Evolutionary conservation across 345 rosid genomes (phyloP).

Genomic region (Angophora floribunda): DNA sequence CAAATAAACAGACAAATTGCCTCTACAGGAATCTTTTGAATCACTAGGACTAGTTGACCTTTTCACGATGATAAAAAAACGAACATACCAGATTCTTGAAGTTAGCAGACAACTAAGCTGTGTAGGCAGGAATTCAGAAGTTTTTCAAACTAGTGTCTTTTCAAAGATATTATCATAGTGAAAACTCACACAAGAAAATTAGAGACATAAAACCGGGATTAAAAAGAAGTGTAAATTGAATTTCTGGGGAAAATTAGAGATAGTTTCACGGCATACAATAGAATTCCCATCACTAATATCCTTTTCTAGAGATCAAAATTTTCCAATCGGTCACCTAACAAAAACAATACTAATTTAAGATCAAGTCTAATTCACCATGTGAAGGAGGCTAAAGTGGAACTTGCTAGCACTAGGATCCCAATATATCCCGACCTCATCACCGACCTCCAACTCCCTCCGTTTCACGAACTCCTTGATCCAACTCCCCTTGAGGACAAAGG

Average conservation of each 20-base stretch:
- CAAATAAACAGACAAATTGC: too few species aligned
- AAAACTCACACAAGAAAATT: neutral
- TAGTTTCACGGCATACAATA: rapidly evolving
- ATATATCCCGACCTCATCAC: neutral
- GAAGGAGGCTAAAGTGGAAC: neutral
- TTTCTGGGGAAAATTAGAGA: neutral
- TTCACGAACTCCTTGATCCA: neutral
- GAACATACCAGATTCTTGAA: neutral
- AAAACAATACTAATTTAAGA: rapidly evolving
- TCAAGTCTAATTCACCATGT: neutral
- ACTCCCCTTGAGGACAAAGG: neutral
- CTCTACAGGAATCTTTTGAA: neutral
- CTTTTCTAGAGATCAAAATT: too few species aligned
- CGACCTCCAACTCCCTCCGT: neutral
- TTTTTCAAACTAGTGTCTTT: neutral
- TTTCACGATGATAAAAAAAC: neutral
- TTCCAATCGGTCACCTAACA: neutral
- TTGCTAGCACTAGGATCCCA: neutral
- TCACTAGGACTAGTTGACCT: neutral
- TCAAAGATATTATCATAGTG: neutral
- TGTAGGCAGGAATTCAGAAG: neutral
- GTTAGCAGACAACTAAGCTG: neutral
- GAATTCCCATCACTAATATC: too few species aligned
- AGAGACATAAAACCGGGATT: too few species aligned
- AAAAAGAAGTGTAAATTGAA: rapidly evolving